Base-by-base conservation (phyloP, 805 yeast genomes). In the Ogataea siamensis region DNA sequence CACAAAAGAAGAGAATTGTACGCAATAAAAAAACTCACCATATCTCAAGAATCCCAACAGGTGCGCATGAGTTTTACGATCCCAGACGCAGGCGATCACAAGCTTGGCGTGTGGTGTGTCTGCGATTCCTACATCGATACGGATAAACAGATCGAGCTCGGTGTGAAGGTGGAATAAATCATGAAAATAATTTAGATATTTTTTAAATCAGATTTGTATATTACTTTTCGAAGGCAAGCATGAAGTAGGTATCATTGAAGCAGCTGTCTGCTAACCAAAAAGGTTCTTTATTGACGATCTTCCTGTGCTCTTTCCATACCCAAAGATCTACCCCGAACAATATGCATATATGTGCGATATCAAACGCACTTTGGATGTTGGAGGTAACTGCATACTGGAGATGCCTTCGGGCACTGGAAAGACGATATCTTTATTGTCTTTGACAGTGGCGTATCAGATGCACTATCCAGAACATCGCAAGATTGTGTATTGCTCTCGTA, bases 321-420 rank as follows among this genome's bases (percentile, higher is more conserved):
- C 98, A 2, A 75, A 87, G 55, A 91, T 93, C 39, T 93, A 93
- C 59, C 99, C 99, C 2, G 99, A 93, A 64, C 99, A 93, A 61
- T 93, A 93, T 71, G 93, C 89, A 22, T 93, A 93, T 64, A 93
- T 93, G 99, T 78, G 93, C 46, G 98, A 91, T 61, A 83, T 93
- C 49, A 93, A 93, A 66, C 79, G 82, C 56, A 85, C 97, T 1
- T 64, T 93, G 36, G 99, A 93, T 68, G 95, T 84, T 1, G 98
- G 97, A 2, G 99, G 99, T 9, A 89, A 89, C 58, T 85, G 96
- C 63, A 88, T 93, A 38, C 63, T 93, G 55, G 99, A 93, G 66
- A 93, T 93, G 99, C 99, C 99, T 50, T 93, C 99, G 5, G 99
- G 99, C 4, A 93, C 99, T 3, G 99, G 99, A 28, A 93, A 93